Conservation (phyloP, 176 grass and related monocot species). For the Zizania latifolia region DNA sequence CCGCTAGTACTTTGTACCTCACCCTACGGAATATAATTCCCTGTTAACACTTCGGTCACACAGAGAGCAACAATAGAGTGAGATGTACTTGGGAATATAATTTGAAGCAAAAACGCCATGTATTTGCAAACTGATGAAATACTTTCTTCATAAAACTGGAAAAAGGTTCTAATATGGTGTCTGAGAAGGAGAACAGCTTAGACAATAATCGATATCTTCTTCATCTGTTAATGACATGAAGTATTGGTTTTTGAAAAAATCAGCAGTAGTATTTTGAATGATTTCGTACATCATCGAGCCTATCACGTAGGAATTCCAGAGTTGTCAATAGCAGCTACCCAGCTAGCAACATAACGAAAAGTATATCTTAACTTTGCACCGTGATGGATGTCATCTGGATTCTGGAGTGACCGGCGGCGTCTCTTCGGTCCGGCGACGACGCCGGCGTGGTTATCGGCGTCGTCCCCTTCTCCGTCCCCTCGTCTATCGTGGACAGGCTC, state of each 20-base stretch:
- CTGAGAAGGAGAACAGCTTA: not conserved
- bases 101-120: no score
- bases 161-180: not conserved
- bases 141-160: not conserved
- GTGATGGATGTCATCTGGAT: constrained; percentile 11
- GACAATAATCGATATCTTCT: not conserved
- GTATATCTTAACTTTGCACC: not conserved
- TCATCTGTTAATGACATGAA: not conserved
- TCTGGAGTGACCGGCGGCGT: not conserved
- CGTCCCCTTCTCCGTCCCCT: constrained; percentile 41
- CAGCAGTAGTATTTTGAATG: not conserved
- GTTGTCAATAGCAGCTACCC: not conserved
- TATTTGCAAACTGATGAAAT: not conserved
- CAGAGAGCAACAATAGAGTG: no score
- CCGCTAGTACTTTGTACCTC: no score
- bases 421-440: constrained; percentile 32
- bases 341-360: not conserved
- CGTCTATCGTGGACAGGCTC: constrained; percentile 51
- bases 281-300: not conserved
- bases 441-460: constrained; percentile 28
- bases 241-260: no score
- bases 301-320: not conserved
- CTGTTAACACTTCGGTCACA: no score
- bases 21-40: no score
- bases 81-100: no score